phyloP scores from a whole-genome alignment of 176 grass and related monocot genomes.

The Carex scoparia region DNA sequence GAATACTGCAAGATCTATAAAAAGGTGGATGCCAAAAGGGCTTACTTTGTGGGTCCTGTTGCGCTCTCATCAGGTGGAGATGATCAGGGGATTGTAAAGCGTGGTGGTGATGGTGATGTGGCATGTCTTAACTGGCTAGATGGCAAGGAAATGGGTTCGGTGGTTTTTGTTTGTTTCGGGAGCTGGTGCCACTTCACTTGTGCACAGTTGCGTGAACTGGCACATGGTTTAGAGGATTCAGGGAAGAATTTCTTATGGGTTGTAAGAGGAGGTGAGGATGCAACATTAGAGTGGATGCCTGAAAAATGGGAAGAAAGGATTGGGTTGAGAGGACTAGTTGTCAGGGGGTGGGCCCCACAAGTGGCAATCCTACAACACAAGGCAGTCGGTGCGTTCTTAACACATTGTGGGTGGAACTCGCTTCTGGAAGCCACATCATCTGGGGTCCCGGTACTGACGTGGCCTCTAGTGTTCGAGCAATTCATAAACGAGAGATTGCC shows the following conservation, averaged over 20 bases:
- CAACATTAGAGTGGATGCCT: slow-evolving; percentile 6
- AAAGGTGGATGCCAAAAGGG: slow-evolving; percentile 44
- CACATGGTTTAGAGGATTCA: slow-evolving; percentile 61
- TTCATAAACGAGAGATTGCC: slow-evolving; percentile 83
- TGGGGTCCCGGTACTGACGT: slow-evolving; percentile 63
- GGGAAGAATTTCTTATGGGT: slow-evolving; percentile 63
- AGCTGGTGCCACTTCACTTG: slow-evolving; percentile 56
- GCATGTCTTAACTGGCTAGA: slow-evolving; percentile 62
- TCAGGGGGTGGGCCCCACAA: slow-evolving; percentile 69
- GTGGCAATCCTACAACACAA: slow-evolving; percentile 53
- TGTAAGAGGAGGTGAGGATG: slow-evolving; percentile 26
- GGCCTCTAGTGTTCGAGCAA: slow-evolving; percentile 92
- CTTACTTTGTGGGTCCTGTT: slow-evolving; percentile 72
- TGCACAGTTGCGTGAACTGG: slow-evolving; percentile 44
- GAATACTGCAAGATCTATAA: slow-evolving; percentile 64
- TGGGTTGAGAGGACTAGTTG: slow-evolving; percentile 33
- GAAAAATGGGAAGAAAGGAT: slow-evolving; percentile 66
- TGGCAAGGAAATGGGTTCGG: slow-evolving; percentile 37
- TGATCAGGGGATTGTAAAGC: slow-evolving; percentile 3
- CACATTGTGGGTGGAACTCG: slow-evolving; percentile 74
- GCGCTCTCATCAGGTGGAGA: background rate
- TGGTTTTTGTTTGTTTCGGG: slow-evolving; percentile 76
- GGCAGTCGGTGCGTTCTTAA: slow-evolving; percentile 59
- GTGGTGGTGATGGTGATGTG: slow-evolving; percentile 22
- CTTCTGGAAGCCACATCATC: slow-evolving; percentile 55